phyloP scores from a whole-genome alignment of 805 yeast species.

The Sugiyamaella lignohabitans region DNA sequence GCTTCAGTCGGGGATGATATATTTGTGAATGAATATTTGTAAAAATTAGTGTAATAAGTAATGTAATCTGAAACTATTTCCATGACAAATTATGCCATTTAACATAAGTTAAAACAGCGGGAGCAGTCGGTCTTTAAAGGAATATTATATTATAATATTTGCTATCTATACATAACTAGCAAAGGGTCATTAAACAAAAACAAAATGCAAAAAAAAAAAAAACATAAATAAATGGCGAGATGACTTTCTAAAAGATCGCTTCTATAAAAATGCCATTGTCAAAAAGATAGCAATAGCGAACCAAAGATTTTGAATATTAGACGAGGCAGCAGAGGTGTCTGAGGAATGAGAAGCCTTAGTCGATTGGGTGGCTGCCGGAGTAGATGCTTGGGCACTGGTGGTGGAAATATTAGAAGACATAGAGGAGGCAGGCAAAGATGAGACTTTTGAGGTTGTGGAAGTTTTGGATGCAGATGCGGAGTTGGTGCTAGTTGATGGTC shows the following conservation, averaged over 20 bases:
- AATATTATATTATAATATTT: too few relatives aligned
- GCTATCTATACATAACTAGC: background rate
- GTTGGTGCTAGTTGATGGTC: slow-evolving; percentile 2
- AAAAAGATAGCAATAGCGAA: background rate
- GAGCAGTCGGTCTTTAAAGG: too few relatives aligned
- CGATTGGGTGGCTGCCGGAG: background rate
- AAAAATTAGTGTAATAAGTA: too few relatives aligned
- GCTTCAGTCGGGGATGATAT: slow-evolving; percentile 7
- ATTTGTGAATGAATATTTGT: too few relatives aligned
- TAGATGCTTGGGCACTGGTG: background rate
- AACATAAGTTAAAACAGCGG: too few relatives aligned
- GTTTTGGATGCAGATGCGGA: slow-evolving; percentile 4
- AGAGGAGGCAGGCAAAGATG: background rate
- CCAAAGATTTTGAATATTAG: background rate
- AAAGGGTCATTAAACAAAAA: background rate
- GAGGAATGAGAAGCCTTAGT: background rate
- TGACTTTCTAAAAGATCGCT: background rate
- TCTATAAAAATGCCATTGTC: background rate
- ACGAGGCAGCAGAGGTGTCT: background rate
- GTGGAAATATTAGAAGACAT: background rate
- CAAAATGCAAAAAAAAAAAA: background rate
- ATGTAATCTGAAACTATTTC: too few relatives aligned
- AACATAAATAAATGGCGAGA: too few relatives aligned
- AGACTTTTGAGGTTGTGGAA: background rate
- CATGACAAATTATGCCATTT: too few relatives aligned